Evolutionary conservation across 2,329 filamentous ascomycete genomes (phyloP), one percentile per base, ranked within the genome.

Genomic region (Calonectria multiphialidica): DNA sequence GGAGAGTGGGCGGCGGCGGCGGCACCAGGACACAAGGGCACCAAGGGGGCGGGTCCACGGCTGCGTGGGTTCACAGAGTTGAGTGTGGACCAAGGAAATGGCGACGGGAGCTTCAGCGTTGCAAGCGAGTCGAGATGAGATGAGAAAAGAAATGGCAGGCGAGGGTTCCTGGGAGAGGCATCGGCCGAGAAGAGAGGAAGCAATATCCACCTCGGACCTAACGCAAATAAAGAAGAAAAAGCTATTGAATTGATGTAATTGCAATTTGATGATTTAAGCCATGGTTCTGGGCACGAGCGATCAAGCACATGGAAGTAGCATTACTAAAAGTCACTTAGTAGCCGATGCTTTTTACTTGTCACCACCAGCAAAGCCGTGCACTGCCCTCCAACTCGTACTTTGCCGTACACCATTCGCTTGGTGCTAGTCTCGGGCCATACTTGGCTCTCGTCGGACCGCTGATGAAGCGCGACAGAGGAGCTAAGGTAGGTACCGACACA

Each of bases 401-500:
- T 25, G 35, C 53, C 53, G 35, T 37, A 59, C 53, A 59, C 53
- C 35, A 59, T 37, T 68, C 50, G 49, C 59, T 35, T 65, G 53
- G 21, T 28, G 47, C 53, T 59, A 59, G 53, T 40, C 33, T 59
- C 53, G 53, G 53, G 53, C 53, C 53, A 21, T 25, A 40, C 53
- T 25, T 59, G 5, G 33, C 53, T 23, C 53, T 59, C 8, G 53
- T 42, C 59, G 50, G 45, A 28, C 40, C 65, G 42, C 42, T 61
- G 42, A 42, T 21, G 66, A 61, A 61, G 44, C 55, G 47, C 55
- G 16, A 28, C 23, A 44, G 23, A 57, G 50, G 42, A 49, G 65
- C 28, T 47, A 28, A 45, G 65, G 65, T 59, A 59, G 40, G 65
- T 59, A 30, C 66, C 66, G 44, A 50, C 53, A 62, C 66, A 68